Base-by-base conservation (phyloP, 208 protist genomes). In the Trypanosoma melophagium region DNA sequence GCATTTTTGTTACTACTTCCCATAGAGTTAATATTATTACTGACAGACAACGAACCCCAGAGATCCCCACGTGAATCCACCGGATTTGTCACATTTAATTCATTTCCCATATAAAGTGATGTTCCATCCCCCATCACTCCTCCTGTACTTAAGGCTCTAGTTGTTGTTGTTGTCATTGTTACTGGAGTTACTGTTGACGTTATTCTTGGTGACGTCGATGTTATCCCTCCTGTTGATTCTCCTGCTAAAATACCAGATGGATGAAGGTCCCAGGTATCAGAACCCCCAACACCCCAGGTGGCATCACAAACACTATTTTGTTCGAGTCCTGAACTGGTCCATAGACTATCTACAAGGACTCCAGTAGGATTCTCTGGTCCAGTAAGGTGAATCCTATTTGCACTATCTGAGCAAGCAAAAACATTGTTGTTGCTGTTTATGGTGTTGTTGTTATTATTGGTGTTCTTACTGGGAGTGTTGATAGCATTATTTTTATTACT, bases 251-350 rank as follows among this genome's bases (percentile, higher is more conserved):
- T 31, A 45, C 41, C 50, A 50, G 13, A 24, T 16, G 25, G 31
- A 17, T 52, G 5, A 21, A 63, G 25, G 2, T 74, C 69, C 69
- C 69, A 68, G 24, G 55, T 3, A 0, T 16, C 41, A 14, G 44
- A 19, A 52, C 31, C 28, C n/a, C 28, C 54, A 52, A 69, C 69
- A 45, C 56, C 4, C 69, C 69, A 75, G 35, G 69, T 69, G 14
- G 22, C 62, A 9, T 61, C 24, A 42, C 17, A 58, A 10, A n/a
- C 50, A 50, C 21, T 47, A 22, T 44, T 44, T 28, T 62, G 44
- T 13, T 16, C n/a, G 21, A 68, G 40, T 19, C 31, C 41, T 13
- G 62, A 28, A 51, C 7, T 66, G 9, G 60, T 41, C 69, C 69
- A 75, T 28, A 47, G 45, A 47, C 69, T 62, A 50, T 63, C 60